A percentile compares a stretch with the other conserved stretches of the same genome.
These are phyloP conservation scores for Rhodamnia rubescens DNA, from an alignment of 345 rosid species.

Conservation along the genomic window DNA sequence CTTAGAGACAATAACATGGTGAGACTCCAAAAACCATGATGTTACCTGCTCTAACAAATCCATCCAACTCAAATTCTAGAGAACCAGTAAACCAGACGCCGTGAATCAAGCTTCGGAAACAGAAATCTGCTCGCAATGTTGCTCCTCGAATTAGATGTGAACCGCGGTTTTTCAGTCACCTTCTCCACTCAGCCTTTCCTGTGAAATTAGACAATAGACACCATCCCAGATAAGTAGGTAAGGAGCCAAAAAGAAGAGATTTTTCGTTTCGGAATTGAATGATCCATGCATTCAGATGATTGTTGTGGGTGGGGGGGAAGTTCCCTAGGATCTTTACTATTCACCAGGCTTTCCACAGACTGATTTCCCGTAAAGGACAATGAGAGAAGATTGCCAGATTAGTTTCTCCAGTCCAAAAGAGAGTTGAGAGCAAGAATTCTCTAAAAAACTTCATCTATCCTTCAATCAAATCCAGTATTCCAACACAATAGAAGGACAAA, in stretches of 20 bases:
- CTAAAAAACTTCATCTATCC: neutral
- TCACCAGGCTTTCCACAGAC: neutral
- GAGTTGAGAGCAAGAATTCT: neutral
- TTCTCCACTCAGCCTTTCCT: slow-evolving; percentile 8
- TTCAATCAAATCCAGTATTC: neutral
- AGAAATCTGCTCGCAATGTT: neutral
- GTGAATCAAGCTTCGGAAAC: neutral
- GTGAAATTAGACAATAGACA: neutral
- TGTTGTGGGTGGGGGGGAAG: neutral
- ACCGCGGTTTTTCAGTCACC: neutral
- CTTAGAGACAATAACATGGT: neutral
- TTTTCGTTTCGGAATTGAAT: neutral
- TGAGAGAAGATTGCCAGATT: neutral
- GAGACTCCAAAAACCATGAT: neutral
- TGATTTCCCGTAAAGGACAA: neutral
- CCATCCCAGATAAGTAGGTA: neutral
- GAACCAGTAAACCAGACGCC: neutral
- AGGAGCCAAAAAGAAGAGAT: neutral
- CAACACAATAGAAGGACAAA: neutral
- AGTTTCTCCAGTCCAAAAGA: neutral
- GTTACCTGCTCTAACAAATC: neutral
- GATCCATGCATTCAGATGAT: neutral
- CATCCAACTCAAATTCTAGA: neutral
- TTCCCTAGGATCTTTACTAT: neutral
- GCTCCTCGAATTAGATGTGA: neutral